Percentiles rank a stretch among this genome's conserved stretches.
phyloP scores from a whole-genome alignment of 2,329 filamentous ascomycete species.

The Cyphellophora europaea region DNA sequence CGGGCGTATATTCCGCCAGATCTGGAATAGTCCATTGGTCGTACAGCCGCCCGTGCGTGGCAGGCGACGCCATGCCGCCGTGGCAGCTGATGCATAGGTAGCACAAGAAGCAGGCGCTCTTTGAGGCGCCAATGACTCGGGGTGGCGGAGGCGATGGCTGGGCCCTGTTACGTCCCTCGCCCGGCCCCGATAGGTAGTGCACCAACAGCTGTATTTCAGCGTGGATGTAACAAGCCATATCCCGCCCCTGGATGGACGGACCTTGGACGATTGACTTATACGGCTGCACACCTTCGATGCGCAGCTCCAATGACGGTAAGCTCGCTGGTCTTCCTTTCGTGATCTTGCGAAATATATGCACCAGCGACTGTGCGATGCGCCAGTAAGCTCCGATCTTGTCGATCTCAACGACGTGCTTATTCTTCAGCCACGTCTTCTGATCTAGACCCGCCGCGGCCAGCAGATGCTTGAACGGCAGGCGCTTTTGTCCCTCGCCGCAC shows the following conservation, averaged over 20 bases:
- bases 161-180: neutral
- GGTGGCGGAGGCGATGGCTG: constrained; percentile 4
- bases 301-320: neutral
- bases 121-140: constrained; percentile 16
- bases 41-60: constrained; percentile 17
- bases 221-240: constrained; percentile 12
- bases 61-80: constrained; percentile 7
- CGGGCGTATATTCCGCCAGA: constrained; percentile 8
- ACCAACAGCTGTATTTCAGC: constrained; percentile 19
- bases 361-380: constrained; percentile 7
- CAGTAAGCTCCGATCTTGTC: constrained; percentile 15
- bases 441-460: constrained; percentile 4
- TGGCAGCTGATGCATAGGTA: constrained; percentile 15
- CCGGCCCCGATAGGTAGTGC: constrained; percentile 7
- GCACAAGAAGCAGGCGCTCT: constrained; percentile 20
- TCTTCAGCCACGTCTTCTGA: constrained; percentile 6
- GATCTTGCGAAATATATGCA: neutral
- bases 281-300: neutral
- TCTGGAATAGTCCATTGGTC: constrained; percentile 19
- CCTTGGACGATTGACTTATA: neutral
- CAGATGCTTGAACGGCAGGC: constrained; percentile 2
- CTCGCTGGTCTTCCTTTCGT: neutral
- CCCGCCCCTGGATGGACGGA: neutral
- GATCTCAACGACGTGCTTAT: constrained; percentile 11
- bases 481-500: too few species aligned